Percentiles rank a stretch among this genome's conserved stretches.
Evolutionary conservation across 768 basidiomycete species (phyloP).

Genomic region (Leccinum longicurvipes): DNA sequence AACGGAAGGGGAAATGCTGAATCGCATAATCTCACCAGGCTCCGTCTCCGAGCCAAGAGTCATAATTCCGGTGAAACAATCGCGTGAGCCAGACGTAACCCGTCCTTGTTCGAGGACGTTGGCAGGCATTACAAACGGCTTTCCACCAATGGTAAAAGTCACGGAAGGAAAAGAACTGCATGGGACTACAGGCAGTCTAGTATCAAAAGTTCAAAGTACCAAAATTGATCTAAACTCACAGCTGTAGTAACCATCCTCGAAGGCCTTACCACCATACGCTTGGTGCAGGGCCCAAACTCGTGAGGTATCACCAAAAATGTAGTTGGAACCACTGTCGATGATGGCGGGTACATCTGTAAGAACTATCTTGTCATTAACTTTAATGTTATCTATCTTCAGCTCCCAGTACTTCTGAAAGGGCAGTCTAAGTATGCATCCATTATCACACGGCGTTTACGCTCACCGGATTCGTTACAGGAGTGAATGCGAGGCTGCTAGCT

Average conservation of each 20-base stretch:
- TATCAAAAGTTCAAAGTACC: background rate
- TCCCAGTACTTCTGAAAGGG: slow-evolving; percentile 11
- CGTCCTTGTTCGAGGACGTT: slow-evolving; percentile 38
- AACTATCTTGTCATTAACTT: slow-evolving; percentile 4
- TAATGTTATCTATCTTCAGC: slow-evolving; percentile 11
- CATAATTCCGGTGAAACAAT: no score
- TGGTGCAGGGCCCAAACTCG: background rate
- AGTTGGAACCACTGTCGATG: slow-evolving; percentile 21
- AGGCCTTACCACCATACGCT: slow-evolving; percentile 12
- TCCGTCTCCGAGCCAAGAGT: no score
- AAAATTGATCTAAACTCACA: slow-evolving; percentile 10
- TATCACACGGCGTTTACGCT: background rate
- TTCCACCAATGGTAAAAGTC: slow-evolving; percentile 37
- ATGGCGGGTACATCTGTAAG: slow-evolving; percentile 3
- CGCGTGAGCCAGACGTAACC: slow-evolving; percentile 15
- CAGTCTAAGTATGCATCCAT: background rate
- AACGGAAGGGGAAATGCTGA: no score
- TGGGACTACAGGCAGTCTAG: slow-evolving; percentile 24
- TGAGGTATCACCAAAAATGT: slow-evolving; percentile 1
- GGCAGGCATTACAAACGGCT: slow-evolving; percentile 30
- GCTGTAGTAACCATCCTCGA: slow-evolving; percentile 31
- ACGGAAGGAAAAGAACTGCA: no score
- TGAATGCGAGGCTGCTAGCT: slow-evolving; percentile 33
- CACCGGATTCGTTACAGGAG: slow-evolving; percentile 23
- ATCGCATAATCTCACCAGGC: no score